phyloP scores from a whole-genome alignment of 768 basidiomycete genomes.

The Glaciozyma antarctica region DNA sequence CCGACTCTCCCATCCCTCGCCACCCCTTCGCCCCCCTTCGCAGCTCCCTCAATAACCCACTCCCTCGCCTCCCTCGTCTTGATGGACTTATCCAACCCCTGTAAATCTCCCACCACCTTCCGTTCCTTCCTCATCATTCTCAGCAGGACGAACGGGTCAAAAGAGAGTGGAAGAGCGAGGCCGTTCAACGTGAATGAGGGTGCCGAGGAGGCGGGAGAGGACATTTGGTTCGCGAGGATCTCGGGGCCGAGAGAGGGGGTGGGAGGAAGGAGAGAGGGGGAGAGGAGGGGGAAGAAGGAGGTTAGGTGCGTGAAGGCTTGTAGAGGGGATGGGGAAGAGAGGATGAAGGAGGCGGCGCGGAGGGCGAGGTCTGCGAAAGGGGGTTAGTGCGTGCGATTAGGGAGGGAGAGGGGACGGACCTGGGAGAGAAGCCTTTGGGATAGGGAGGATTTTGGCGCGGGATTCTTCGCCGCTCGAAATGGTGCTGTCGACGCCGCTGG shows the following conservation, averaged over 20 bases:
- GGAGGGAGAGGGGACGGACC: conserved; percentile 40
- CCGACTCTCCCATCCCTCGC: conserved; percentile 37
- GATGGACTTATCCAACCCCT: conserved; percentile 49
- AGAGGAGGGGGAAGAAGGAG: conserved; percentile 23
- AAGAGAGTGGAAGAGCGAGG: conserved; percentile 49
- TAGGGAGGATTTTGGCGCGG: conserved; percentile 35
- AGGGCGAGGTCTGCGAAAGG: conserved; percentile 7
- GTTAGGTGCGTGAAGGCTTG: conserved; percentile 10
- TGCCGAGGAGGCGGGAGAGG: conserved; percentile 37
- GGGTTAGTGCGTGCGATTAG: background rate
- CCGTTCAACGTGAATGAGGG: conserved; percentile 75
- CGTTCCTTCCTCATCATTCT: conserved; percentile 67
- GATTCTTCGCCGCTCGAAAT: background rate
- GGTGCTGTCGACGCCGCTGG: background rate
- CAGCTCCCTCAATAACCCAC: conserved; percentile 49
- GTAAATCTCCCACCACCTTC: conserved; percentile 51
- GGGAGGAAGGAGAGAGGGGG: conserved; percentile 9
- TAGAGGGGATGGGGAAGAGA: conserved; percentile 9
- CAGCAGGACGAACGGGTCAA: conserved; percentile 65
- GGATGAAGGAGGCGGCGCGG: conserved; percentile 8
- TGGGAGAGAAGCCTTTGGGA: conserved; percentile 50
- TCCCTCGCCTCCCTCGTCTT: conserved; percentile 58
- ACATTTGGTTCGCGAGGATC: conserved; percentile 15
- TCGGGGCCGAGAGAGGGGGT: conserved; percentile 14
- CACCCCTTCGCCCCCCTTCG: conserved; percentile 49